These are phyloP conservation scores for Erythrobasidium hasegawianum DNA, from an alignment of 1,284 basidiomycete species.

Conservation along the genomic window DNA sequence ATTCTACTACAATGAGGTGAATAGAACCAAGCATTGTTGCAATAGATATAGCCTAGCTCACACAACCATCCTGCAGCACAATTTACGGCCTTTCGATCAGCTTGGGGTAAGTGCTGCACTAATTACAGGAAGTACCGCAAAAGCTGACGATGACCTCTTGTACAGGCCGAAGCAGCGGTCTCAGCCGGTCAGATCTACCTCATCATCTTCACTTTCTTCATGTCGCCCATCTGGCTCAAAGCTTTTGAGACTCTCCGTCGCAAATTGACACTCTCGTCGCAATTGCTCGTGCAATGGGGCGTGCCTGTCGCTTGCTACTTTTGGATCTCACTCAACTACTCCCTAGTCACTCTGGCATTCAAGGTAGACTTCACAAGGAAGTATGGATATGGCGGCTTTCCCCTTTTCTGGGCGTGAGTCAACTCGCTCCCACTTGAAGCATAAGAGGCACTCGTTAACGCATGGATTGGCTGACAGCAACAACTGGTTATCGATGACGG, in stretches of 20 bases:
- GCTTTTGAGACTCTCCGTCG: slow-evolving; percentile 41
- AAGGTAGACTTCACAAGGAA: slow-evolving; percentile 44
- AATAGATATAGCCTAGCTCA: no score
- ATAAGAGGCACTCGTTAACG: slow-evolving; percentile 41
- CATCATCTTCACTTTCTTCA: slow-evolving; percentile 48
- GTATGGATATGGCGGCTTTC: slow-evolving; percentile 41
- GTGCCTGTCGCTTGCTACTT: slow-evolving; percentile 46
- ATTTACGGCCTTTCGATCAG: slow-evolving; percentile 46
- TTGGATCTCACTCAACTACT: slow-evolving; percentile 48
- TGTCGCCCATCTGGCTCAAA: slow-evolving; percentile 46
- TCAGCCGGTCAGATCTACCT: slow-evolving; percentile 49
- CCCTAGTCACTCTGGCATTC: slow-evolving; percentile 47
- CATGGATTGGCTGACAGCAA: slow-evolving; percentile 46
- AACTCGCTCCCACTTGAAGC: not conserved
- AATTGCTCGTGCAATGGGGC: slow-evolving; percentile 44
- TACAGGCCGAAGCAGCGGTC: slow-evolving; percentile 41
- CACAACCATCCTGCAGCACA: not conserved
- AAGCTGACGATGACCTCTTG: not conserved
- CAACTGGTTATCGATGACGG: slow-evolving; percentile 47
- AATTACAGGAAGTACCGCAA: not conserved
- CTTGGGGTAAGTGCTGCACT: slow-evolving; percentile 41
- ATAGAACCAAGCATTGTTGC: no score
- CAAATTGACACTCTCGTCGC: slow-evolving; percentile 42
- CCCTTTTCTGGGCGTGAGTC: slow-evolving; percentile 32
- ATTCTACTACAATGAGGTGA: slow-evolving; percentile 45